Conservation (phyloP, 1,284 basidiomycete species). For the Chalciporus sp. region DNA sequence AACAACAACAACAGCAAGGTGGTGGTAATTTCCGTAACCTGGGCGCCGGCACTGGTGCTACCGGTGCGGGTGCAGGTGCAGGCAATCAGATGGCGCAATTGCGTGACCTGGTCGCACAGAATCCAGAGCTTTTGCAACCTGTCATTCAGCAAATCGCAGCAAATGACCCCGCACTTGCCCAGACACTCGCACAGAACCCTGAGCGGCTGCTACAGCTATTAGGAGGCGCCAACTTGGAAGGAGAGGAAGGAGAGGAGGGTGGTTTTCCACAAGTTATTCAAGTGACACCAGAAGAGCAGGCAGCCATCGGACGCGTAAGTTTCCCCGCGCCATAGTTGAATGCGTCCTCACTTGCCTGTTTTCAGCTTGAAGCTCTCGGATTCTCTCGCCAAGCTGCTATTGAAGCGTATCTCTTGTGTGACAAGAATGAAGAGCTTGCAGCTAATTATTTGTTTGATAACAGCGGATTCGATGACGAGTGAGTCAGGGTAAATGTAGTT, state of each 20-base stretch:
- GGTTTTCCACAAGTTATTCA: constrained; percentile 57
- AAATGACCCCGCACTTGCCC: constrained; percentile 75
- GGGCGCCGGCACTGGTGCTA: constrained; percentile 28
- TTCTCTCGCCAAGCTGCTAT: constrained; percentile 79
- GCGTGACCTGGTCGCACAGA: constrained; percentile 70
- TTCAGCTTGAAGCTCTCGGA: constrained; percentile 81
- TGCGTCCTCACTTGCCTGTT: constrained; percentile 1
- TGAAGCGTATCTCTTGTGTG: constrained; percentile 90
- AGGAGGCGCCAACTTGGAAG: constrained; percentile 48
- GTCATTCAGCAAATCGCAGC: constrained; percentile 81
- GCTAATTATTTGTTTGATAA: constrained; percentile 94
- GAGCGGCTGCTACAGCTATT: constrained; percentile 70
- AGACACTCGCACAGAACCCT: constrained; percentile 69
- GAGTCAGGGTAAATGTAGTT: background rate
- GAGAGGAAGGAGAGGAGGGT: constrained; percentile 29
- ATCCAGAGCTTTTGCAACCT: constrained; percentile 79
- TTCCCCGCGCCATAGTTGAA: background rate
- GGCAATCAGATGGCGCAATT: constrained; percentile 69
- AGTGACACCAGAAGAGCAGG: constrained; percentile 83
- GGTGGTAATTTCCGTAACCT: constrained; percentile 34
- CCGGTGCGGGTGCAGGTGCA: constrained; percentile 38
- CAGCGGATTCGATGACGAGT: constrained; percentile 52
- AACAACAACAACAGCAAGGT: constrained; percentile 66
- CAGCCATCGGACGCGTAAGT: constrained; percentile 84
- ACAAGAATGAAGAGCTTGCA: constrained; percentile 93